phyloP scores from a whole-genome alignment of 2,329 filamentous ascomycete genomes.

The Clarireedia paspali region DNA sequence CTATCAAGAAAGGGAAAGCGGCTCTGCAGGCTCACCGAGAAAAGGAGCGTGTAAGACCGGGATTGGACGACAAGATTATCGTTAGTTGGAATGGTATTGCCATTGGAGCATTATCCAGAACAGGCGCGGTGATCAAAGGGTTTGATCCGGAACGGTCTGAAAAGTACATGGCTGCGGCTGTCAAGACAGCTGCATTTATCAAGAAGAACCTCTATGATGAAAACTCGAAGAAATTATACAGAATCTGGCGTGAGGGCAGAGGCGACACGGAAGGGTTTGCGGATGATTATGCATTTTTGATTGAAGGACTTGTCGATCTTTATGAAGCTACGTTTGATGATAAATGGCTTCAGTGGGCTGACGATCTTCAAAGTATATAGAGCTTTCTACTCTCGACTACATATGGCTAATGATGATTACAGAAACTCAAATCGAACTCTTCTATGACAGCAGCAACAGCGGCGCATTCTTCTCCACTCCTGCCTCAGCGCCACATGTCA shows the following conservation, averaged over 20 bases:
- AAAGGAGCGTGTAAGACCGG: slow-evolving; percentile 65
- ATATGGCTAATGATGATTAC: slow-evolving; percentile 7
- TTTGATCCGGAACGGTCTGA: slow-evolving; percentile 50
- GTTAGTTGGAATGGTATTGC: slow-evolving; percentile 84
- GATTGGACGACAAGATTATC: slow-evolving; percentile 81
- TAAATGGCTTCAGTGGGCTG: slow-evolving; percentile 70
- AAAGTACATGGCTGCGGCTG: slow-evolving; percentile 58
- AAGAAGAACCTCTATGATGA: slow-evolving; percentile 64
- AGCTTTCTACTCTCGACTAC: background rate
- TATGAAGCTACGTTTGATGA: slow-evolving; percentile 78
- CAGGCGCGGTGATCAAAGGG: slow-evolving; percentile 57
- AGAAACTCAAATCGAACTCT: slow-evolving; percentile 67
- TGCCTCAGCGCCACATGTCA: slow-evolving; percentile 54
- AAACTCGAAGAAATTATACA: slow-evolving; percentile 54
- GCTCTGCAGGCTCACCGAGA: slow-evolving; percentile 67
- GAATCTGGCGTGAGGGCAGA: slow-evolving; percentile 62
- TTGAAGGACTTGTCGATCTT: slow-evolving; percentile 73
- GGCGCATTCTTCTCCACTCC: slow-evolving; percentile 67
- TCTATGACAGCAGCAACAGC: slow-evolving; percentile 55
- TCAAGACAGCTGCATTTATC: slow-evolving; percentile 65
- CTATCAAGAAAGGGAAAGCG: slow-evolving; percentile 57
- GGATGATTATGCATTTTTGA: slow-evolving; percentile 90
- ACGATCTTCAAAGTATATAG: slow-evolving; percentile 62
- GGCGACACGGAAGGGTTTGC: slow-evolving; percentile 69
- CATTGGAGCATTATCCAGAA: slow-evolving; percentile 72